These are phyloP conservation scores for Pachyrhizus erosus DNA, from an alignment of 306 rosid genomes.

Conservation along the genomic window DNA sequence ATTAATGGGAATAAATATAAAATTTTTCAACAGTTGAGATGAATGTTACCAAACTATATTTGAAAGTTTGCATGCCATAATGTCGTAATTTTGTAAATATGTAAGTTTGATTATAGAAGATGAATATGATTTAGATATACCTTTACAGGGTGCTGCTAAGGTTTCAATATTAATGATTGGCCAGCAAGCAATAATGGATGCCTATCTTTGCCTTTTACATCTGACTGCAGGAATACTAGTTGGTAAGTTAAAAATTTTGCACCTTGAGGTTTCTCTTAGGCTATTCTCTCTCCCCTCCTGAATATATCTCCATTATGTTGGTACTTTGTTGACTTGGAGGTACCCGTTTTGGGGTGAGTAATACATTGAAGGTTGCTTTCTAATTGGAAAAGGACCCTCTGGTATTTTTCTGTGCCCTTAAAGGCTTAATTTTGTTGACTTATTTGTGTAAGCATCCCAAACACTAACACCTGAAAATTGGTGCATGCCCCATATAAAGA, in stretches of 20 bases:
- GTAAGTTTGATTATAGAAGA: constrained; percentile 15
- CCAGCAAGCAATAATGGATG: constrained; percentile 97
- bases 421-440: constrained; percentile 1
- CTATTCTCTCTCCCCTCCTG: constrained; percentile 13
- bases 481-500: constrained; percentile 15
- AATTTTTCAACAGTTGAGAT: not conserved
- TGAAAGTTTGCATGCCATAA: not conserved
- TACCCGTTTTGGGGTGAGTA: constrained; percentile 13
- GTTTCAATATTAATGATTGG: constrained; percentile 93
- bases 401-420: not conserved
- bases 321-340: not conserved
- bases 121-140: constrained; percentile 37
- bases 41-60: constrained; percentile 7
- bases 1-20: constrained; percentile 17
- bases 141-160: constrained; percentile 91
- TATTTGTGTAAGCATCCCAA: not conserved
- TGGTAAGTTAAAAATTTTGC: constrained; percentile 55
- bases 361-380: constrained; percentile 10
- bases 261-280: constrained; percentile 26
- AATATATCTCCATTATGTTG: not conserved
- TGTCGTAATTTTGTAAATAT: constrained; percentile 15
- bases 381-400: not conserved
- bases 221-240: constrained; percentile 95
- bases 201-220: constrained; percentile 93
- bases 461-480: not conserved